phyloP scores from a whole-genome alignment of 805 yeast species.

The Hanseniaspora clermontiae region DNA sequence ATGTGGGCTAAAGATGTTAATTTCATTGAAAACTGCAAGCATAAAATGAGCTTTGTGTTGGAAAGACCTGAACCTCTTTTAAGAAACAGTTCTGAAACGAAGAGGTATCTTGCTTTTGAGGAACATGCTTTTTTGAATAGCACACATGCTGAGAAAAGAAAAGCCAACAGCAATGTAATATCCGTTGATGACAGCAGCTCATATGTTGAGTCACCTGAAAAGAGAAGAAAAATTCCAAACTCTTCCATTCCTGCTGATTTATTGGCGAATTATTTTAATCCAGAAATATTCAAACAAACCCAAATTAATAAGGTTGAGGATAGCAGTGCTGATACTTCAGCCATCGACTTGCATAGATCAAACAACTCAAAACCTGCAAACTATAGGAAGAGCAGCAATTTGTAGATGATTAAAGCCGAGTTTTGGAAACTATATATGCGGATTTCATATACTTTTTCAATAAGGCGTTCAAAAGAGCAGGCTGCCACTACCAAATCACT shows the following conservation, averaged over 20 bases:
- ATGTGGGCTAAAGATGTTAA: constrained; percentile 13
- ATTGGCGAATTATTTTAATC: constrained; percentile 7
- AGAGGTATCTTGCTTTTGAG: not conserved
- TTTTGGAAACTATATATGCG: not conserved
- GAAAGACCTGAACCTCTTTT: not conserved
- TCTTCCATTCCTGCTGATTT: constrained; percentile 3
- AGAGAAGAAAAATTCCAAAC: constrained; percentile 4
- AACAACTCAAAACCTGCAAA: not conserved
- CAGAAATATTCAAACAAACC: constrained; percentile 11
- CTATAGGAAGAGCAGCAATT: too few species aligned
- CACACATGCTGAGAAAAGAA: not conserved
- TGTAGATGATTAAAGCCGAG: too few species aligned
- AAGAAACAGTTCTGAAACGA: not conserved
- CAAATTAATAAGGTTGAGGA: not conserved
- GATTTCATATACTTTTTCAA: not conserved
- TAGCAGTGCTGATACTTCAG: not conserved
- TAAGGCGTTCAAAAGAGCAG: too few species aligned
- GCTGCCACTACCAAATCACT: too few species aligned
- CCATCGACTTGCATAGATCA: not conserved
- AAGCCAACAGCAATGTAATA: not conserved
- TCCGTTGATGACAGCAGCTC: not conserved
- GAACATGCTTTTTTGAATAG: not conserved
- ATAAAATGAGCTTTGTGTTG: not conserved
- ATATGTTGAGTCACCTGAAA: not conserved
- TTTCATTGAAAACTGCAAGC: constrained; percentile 8